Percentiles rank a stretch among this genome's conserved stretches.
These are phyloP conservation scores for Leccinellum rugosiceps DNA, from an alignment of 768 basidiomycete species.

Conservation along the genomic window DNA sequence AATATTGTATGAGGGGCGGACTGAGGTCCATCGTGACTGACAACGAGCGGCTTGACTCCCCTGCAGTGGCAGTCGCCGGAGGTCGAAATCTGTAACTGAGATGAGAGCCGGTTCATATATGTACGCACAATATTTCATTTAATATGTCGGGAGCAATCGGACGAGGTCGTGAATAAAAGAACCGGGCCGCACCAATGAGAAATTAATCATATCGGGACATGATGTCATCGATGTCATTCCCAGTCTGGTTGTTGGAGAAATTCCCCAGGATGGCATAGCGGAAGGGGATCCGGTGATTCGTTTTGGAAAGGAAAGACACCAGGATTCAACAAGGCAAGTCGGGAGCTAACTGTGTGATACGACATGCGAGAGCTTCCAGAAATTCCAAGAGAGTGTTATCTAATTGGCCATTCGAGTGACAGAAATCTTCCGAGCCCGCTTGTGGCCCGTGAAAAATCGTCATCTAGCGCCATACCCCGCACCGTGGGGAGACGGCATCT, in stretches of 20 bases:
- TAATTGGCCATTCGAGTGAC: neutral
- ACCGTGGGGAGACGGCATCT: neutral
- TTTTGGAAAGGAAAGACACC: too few relatives aligned
- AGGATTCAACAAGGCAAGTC: neutral
- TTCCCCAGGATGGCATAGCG: too few relatives aligned
- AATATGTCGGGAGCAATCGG: neutral
- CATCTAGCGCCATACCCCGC: neutral
- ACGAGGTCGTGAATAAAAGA: neutral
- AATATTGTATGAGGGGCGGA: neutral
- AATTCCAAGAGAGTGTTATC: neutral
- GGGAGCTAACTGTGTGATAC: neutral
- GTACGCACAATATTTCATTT: neutral
- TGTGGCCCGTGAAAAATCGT: too few relatives aligned
- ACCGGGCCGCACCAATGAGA: neutral
- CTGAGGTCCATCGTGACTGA: neutral
- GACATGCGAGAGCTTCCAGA: too few relatives aligned
- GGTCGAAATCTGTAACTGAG: neutral
- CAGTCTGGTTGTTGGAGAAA: neutral
- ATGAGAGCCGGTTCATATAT: neutral
- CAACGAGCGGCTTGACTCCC: neutral
- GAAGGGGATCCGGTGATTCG: too few relatives aligned
- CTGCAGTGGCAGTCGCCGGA: neutral
- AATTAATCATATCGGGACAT: neutral
- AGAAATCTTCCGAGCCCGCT: neutral
- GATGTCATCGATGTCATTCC: neutral